Evolutionary conservation across 2,329 filamentous ascomycete genomes (phyloP).

Genomic region (Clonostachys sp.): DNA sequence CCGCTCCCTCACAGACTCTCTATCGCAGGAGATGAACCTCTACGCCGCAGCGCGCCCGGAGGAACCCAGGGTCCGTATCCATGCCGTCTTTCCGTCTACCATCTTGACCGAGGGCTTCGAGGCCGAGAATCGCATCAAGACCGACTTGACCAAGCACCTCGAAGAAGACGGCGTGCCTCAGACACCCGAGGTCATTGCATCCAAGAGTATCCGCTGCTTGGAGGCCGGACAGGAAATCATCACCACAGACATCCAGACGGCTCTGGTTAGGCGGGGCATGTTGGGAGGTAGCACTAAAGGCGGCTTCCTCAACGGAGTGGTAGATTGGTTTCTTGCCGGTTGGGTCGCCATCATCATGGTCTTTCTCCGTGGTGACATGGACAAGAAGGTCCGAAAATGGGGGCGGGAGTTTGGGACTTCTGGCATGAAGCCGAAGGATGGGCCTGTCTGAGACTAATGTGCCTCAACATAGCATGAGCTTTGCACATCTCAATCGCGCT

Average conservation of each 20-base stretch:
- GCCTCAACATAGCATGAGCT: too few species aligned
- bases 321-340: background rate
- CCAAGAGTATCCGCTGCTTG: slow-evolving; percentile 1
- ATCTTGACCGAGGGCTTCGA: slow-evolving; percentile 70
- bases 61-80: slow-evolving; percentile 59
- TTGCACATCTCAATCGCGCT: too few species aligned
- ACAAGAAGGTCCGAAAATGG: background rate
- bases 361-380: background rate
- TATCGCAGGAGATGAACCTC: slow-evolving; percentile 71
- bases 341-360: background rate
- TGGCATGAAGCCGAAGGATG: background rate
- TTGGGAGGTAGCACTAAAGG: slow-evolving; percentile 1
- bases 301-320: background rate
- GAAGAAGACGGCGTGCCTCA: slow-evolving; percentile 72
- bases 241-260: background rate
- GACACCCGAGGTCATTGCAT: slow-evolving; percentile 40
- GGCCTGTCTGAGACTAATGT: background rate
- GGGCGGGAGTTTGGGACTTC: background rate
- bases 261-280: background rate
- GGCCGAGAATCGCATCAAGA: slow-evolving; percentile 69
- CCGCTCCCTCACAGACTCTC: slow-evolving; percentile 67
- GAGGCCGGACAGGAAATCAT: slow-evolving; percentile 3
- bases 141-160: slow-evolving; percentile 64
- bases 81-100: slow-evolving; percentile 71
- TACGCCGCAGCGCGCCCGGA: slow-evolving; percentile 36